Base-by-base conservation (phyloP, 768 basidiomycete species). In the Clitopilus hobsonii region DNA sequence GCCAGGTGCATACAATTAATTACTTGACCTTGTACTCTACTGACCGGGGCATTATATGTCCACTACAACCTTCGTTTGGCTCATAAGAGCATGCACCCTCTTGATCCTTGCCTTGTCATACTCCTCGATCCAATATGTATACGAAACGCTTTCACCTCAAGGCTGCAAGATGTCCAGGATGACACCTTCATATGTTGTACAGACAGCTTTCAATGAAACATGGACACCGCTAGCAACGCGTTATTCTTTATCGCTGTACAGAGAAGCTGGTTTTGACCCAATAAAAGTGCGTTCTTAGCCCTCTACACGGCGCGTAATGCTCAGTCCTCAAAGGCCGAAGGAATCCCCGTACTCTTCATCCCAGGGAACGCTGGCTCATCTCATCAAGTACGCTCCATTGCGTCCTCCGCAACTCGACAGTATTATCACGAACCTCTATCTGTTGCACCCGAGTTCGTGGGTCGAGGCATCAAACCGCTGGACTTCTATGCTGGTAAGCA, bases 321-420 rank as follows among this genome's bases (percentile, higher is more conserved):
- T 55, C 6, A 52, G 29, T 29, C 54, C 36, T 57, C 24, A 14
- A 13, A 61, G 58, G 47, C 56, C 41, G 58, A 60, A 23, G 91
- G 93, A 32, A 65, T 81, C 16, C 97, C 97, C n/a, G 92, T 96
- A 25, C 76, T 99, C 25, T 99, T 98, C 73, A 88, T 98, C 38
- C 97, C 97, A 1, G 97, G 97, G 6, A 98, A 98, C 67, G 96
- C 96, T 22, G 97, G 97, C 5, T 95, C 92, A 1, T 94, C 89
- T 28, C 86, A 84, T 60, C 97, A 98, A 76, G 89, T 91, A 48
- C 85, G 97, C 59, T 95, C 93, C 11, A 94, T 98, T 61, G 96
- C 96, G 3, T 94, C 92, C 11, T 94, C 93, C 8, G 91, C 94
- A 5, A 74, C 88, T 0, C 78, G 90, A 51, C 92, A 95, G 61